Conservation (phyloP, 305 asterid genomes). For the Petunia hybrid region DNA sequence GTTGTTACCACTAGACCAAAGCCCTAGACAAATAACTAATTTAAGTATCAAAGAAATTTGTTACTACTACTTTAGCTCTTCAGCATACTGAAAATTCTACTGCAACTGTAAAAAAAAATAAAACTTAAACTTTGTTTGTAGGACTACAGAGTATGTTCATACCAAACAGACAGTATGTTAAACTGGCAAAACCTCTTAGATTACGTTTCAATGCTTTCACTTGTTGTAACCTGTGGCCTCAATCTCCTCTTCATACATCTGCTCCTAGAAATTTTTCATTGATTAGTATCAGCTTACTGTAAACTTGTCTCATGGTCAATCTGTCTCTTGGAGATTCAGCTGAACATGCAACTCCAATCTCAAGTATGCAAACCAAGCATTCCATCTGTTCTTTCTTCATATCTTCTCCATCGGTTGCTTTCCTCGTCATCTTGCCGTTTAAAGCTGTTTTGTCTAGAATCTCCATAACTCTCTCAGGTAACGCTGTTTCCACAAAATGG, state of each 20-base stretch:
- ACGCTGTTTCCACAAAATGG: constrained; percentile 39
- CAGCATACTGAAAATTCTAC: constrained; percentile 4
- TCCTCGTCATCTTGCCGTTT: constrained; percentile 38
- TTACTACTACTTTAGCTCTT: background rate
- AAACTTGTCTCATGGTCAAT: constrained; percentile 45
- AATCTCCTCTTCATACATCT: background rate
- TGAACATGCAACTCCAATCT: constrained; percentile 50
- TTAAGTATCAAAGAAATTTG: background rate
- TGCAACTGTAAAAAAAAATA: no score
- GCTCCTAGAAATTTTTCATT: constrained; percentile 28
- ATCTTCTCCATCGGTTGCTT: constrained; percentile 37
- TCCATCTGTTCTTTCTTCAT: constrained; percentile 31
- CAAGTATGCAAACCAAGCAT: constrained; percentile 37
- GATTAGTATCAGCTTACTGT: constrained; percentile 34
- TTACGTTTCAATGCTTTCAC: constrained; percentile 1
- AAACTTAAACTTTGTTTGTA: background rate
- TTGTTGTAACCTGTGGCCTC: background rate
- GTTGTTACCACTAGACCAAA: no score
- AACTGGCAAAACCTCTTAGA: background rate
- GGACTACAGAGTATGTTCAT: background rate
- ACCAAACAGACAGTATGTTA: background rate
- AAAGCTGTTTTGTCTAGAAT: constrained; percentile 43
- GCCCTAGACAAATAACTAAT: no score
- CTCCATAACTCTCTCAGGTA: constrained; percentile 40
- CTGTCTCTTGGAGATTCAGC: constrained; percentile 44